Evolutionary conservation across 164 flowering plant genomes (phyloP), one percentile per base, ranked within the genome.

Genomic region (Houttuynia cordata): DNA sequence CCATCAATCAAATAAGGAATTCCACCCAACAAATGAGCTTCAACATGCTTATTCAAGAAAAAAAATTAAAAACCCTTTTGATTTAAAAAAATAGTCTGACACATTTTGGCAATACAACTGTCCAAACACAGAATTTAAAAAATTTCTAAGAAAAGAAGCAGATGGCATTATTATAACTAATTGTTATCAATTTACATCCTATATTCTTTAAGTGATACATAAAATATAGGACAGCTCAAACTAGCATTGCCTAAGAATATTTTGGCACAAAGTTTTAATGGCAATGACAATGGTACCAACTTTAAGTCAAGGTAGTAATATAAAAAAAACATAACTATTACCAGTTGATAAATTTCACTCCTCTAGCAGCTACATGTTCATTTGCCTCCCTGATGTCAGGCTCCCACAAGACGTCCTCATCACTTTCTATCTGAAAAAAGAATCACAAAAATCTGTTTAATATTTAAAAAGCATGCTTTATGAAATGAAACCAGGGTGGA

Each of bases 301-400:
- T 17, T 45, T 17, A 2, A 45, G 49, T 8, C 49, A 45, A 45
- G 49, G 49, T 45, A 10, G 14, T 12, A 12, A 10, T 14, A 8
- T 45, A 3, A 17, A 8, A 45, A 45, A 45, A 10, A 45, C n/a
- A 17, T 7, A 45, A 45, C 12, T 17, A 12, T 45, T 71, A 88
- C 99, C 99, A 90, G 60, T 86, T 77, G 64, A 88, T 24, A 62
- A 93, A 93, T 69, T 83, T 72, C 75, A 75, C 54, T 62, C 97
- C 99, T 72, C 99, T 79, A n/a, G 75, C 79, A 34, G 87, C 92
- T 69, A 93, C 79, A 62, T 82, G 91, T 65, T 86, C 89, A 58
- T 76, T 77, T 56, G 76, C 71, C 78, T 93, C 99, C 69, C 96
- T 76, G 45, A 69, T 56, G 23, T 93, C 81, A 30, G 89, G 74